These are phyloP conservation scores for Malassezia sympodialis DNA, from an alignment of 1,284 basidiomycete species.

Conservation along the genomic window DNA sequence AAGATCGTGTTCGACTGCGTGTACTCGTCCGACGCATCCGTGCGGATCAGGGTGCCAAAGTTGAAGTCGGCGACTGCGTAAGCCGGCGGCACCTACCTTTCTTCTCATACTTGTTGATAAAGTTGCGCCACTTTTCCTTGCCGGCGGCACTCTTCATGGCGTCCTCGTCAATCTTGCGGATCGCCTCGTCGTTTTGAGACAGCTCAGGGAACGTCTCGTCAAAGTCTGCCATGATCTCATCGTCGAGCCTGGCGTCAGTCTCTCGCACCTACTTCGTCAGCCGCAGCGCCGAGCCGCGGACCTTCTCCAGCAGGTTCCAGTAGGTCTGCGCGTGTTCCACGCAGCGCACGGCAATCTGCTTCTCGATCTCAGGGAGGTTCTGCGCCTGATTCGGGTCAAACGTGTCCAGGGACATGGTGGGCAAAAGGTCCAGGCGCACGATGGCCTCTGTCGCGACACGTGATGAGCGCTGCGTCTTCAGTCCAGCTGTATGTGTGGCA, in stretches of 20 bases:
- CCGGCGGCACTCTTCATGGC: constrained; percentile 83
- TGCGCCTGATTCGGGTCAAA: constrained; percentile 54
- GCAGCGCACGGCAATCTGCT: constrained; percentile 86
- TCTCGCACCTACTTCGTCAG: constrained; percentile 60
- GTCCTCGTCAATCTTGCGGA: constrained; percentile 76
- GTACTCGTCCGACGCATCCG: constrained; percentile 71
- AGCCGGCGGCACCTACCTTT: constrained; percentile 32
- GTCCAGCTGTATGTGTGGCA: constrained; percentile 14
- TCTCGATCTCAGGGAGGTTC: constrained; percentile 88
- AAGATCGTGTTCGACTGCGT: constrained; percentile 89
- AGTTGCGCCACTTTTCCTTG: constrained; percentile 83
- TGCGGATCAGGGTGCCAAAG: constrained; percentile 88
- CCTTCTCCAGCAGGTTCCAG: constrained; percentile 82
- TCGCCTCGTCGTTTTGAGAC: constrained; percentile 20
- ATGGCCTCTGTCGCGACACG: constrained; percentile 2
- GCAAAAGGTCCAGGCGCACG: neutral
- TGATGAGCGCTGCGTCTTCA: neutral
- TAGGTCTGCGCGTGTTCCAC: constrained; percentile 73
- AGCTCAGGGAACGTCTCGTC: constrained; percentile 70
- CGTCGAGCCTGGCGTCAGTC: constrained; percentile 14
- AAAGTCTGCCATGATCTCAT: constrained; percentile 63
- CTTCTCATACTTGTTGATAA: constrained; percentile 67
- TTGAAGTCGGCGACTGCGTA: constrained; percentile 74
- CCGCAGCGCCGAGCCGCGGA: constrained; percentile 64
- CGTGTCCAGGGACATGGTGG: constrained; percentile 14